Conservation (phyloP, 768 basidiomycete genomes). For the Amyloporia xantha region DNA sequence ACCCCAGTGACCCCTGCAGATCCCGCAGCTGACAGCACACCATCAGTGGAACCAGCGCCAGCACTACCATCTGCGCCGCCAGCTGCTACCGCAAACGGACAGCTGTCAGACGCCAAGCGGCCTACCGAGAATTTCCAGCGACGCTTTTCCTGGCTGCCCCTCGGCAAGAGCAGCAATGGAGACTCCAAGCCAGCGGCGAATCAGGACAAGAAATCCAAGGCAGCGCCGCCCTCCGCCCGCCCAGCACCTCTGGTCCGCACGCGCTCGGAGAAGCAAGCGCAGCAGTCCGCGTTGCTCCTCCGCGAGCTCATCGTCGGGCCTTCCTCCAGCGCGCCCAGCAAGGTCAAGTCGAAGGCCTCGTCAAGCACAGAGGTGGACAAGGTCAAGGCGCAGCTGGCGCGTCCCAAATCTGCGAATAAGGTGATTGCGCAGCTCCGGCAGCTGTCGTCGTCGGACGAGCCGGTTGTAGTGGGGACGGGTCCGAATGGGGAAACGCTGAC, state of each 20-base stretch:
- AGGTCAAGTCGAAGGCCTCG: conserved; percentile 30
- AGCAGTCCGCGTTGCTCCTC: conserved; percentile 54
- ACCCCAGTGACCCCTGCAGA: background rate
- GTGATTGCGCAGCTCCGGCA: conserved; percentile 64
- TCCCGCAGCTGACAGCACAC: background rate
- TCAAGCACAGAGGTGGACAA: conserved; percentile 40
- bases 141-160: conserved; percentile 4
- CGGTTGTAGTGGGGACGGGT: conserved; percentile 17
- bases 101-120: background rate
- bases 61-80: background rate
- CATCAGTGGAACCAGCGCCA: background rate
- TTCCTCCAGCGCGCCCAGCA: conserved; percentile 24
- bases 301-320: conserved; percentile 67
- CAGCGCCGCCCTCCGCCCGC: conserved; percentile 1
- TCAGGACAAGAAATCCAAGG: conserved; percentile 7
- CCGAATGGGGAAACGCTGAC: conserved; percentile 15
- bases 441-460: conserved; percentile 44
- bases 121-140: background rate
- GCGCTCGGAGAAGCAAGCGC: conserved; percentile 52
- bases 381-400: conserved; percentile 59
- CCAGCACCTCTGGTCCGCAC: conserved; percentile 14
- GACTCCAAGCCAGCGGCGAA: background rate
- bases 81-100: background rate
- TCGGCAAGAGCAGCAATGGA: conserved; percentile 3
- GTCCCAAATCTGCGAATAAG: conserved; percentile 62